Conservation (phyloP, 2,329 filamentous ascomycete species). For the Apiospora kogelbergensis region DNA sequence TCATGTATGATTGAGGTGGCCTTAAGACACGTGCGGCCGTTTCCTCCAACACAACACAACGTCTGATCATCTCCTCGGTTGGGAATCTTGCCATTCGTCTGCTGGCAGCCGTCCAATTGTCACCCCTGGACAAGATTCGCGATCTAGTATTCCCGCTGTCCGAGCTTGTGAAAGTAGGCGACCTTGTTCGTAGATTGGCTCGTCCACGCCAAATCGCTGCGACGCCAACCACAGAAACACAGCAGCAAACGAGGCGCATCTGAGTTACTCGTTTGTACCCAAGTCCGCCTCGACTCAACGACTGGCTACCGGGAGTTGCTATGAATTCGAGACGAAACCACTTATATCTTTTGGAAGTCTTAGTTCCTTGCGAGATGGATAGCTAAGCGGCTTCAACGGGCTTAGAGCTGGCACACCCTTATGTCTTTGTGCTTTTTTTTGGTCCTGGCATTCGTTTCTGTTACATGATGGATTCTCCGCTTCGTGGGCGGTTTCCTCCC, state of each 20-base stretch:
- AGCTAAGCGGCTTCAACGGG: neutral
- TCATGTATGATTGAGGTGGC: conserved; percentile 7
- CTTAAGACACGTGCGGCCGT: conserved; percentile 9
- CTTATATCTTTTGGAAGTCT: neutral
- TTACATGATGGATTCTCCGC: conserved; percentile 28
- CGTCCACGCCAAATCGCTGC: conserved; percentile 19
- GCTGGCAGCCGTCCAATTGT: conserved; percentile 11
- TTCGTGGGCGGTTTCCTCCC: conserved; percentile 24
- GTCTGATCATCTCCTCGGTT: conserved; percentile 15
- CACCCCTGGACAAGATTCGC: conserved; percentile 16
- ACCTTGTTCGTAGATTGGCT: conserved; percentile 26
- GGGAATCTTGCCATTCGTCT: neutral
- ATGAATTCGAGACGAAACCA: conserved; percentile 6
- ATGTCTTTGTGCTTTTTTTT: neutral
- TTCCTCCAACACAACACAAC: conserved; percentile 19
- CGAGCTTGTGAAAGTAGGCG: conserved; percentile 23
- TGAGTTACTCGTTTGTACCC: neutral
- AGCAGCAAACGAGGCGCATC: conserved; percentile 9
- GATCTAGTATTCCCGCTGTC: conserved; percentile 21
- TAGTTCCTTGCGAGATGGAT: conserved; percentile 3
- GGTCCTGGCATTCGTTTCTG: conserved; percentile 5
- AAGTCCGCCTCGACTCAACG: neutral
- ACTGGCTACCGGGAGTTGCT: neutral
- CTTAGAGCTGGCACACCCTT: neutral
- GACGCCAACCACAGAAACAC: neutral